A percentile compares a stretch with the other conserved stretches of the same genome.
Evolutionary conservation across 1,139 yeast genomes (phyloP).

Genomic region (Saccharomyces hybrid): DNA sequence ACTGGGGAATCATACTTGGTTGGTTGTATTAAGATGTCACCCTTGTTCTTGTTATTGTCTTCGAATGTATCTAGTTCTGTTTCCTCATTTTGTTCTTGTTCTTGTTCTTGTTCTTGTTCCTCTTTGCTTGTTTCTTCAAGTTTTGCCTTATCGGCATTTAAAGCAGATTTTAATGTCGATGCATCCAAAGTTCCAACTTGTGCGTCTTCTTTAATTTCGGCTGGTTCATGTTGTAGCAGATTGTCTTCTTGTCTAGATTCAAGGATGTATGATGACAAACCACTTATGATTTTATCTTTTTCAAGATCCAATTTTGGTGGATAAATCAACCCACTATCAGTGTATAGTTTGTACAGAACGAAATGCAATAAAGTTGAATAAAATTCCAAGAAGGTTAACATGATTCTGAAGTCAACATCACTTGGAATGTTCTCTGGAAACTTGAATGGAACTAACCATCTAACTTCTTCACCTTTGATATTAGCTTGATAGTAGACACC

Average conservation of each 20-base stretch:
- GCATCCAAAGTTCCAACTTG: conserved; percentile 32
- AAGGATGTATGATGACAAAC: conserved; percentile 74
- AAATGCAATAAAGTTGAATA: conserved; percentile 88
- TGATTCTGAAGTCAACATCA: conserved; percentile 92
- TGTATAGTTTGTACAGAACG: conserved; percentile 74
- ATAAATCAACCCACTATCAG: conserved; percentile 76
- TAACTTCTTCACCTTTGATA: conserved; percentile 82
- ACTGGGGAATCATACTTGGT: conserved; percentile 49
- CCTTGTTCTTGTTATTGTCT: conserved; percentile 52
- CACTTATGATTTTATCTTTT: conserved; percentile 80
- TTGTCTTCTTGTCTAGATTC: conserved; percentile 41
- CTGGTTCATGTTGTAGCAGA: conserved; percentile 34
- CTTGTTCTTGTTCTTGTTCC: conserved; percentile 35
- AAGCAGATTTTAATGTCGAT: conserved; percentile 33
- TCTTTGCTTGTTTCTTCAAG: conserved; percentile 13
- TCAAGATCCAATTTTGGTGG: conserved; percentile 79
- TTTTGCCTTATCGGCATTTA: conserved; percentile 41
- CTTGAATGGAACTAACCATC: conserved; percentile 96
- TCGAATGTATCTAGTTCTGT: conserved; percentile 64
- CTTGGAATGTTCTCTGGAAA: conserved; percentile 92
- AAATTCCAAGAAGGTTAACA: conserved; percentile 93
- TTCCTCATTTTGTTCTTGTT: conserved; percentile 38
- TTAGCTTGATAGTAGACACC: conserved; percentile 94
- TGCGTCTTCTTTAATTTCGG: conserved; percentile 17
- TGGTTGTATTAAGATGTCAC: conserved; percentile 80